phyloP scores from a whole-genome alignment of 306 rosid species.

The Canavalia gladiata region DNA sequence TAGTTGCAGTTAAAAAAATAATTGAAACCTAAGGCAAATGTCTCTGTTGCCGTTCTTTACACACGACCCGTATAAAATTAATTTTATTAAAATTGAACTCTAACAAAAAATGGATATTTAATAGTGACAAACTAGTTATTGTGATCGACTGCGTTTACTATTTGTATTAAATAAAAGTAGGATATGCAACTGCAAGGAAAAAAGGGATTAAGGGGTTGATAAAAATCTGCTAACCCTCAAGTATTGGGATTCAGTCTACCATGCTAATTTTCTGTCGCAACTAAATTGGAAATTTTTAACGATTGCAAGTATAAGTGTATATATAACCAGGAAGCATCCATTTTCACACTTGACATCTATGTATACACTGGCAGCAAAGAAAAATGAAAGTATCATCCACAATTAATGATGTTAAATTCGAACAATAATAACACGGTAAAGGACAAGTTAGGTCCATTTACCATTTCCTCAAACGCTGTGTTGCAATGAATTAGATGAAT shows the following conservation, averaged over 20 bases:
- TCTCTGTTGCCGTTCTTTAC: too few relatives aligned
- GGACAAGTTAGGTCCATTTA: neutral
- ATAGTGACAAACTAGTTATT: neutral
- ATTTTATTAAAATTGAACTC: too few relatives aligned
- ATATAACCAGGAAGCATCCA: too few relatives aligned
- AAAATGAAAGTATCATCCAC: too few relatives aligned
- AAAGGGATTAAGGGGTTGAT: neutral
- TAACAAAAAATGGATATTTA: too few relatives aligned
- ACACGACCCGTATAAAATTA: too few relatives aligned
- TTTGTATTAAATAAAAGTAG: neutral
- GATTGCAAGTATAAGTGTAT: neutral
- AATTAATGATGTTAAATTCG: neutral
- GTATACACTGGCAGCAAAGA: too few relatives aligned
- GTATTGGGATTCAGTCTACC: neutral
- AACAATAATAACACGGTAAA: neutral
- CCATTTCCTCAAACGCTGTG: neutral
- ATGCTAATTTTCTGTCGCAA: neutral
- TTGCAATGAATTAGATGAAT: neutral
- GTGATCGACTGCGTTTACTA: neutral
- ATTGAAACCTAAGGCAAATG: too few relatives aligned
- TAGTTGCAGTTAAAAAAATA: too few relatives aligned
- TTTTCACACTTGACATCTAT: too few relatives aligned
- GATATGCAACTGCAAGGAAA: neutral
- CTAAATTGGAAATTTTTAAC: neutral
- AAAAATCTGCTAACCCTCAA: neutral